phyloP scores from a whole-genome alignment of 148 eudicot genomes.

The Hydrangea macrophylla region DNA sequence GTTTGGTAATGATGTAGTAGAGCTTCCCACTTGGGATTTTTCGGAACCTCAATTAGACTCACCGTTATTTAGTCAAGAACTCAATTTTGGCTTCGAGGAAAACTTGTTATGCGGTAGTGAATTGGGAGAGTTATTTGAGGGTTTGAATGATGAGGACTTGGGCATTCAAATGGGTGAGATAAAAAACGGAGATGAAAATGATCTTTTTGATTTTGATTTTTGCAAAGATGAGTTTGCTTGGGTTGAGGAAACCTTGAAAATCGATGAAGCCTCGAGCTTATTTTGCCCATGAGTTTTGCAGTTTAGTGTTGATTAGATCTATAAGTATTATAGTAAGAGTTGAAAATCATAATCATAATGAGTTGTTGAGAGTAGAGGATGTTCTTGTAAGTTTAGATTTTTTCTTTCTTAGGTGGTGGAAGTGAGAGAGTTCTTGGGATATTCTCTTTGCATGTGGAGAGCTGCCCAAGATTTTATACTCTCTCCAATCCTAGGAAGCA shows the following conservation, averaged over 20 bases:
- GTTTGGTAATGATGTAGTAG: slow-evolving; percentile 2
- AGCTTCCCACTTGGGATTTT: not conserved
- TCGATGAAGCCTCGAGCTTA: slow-evolving; percentile 21
- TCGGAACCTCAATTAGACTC: slow-evolving; percentile 7
- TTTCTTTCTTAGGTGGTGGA: not conserved
- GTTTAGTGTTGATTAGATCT: not conserved
- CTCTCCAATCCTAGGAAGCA: too few species aligned
- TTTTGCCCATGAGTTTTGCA: slow-evolving; percentile 12
- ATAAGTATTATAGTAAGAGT: not conserved
- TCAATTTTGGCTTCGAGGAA: not conserved
- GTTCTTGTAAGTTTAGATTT: not conserved
- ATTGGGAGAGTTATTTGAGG: slow-evolving; percentile 17
- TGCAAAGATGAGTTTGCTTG: slow-evolving; percentile 26
- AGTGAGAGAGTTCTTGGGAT: slow-evolving; percentile 14
- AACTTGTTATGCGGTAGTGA: slow-evolving; percentile 3
- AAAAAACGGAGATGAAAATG: not conserved
- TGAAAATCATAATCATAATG: not conserved
- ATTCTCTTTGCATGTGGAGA: slow-evolving; percentile 7
- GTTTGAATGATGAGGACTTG: slow-evolving; percentile 14
- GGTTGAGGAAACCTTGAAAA: slow-evolving; percentile 26
- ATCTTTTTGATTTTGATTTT: slow-evolving; percentile 15
- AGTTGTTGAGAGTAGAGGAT: not conserved
- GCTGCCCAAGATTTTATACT: slow-evolving; percentile 12
- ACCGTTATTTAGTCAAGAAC: not conserved
- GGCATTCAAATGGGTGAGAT: slow-evolving; percentile 25